Evolutionary conservation across 202 grass and related monocot genomes (phyloP).

Genomic region (Zizania palustris): DNA sequence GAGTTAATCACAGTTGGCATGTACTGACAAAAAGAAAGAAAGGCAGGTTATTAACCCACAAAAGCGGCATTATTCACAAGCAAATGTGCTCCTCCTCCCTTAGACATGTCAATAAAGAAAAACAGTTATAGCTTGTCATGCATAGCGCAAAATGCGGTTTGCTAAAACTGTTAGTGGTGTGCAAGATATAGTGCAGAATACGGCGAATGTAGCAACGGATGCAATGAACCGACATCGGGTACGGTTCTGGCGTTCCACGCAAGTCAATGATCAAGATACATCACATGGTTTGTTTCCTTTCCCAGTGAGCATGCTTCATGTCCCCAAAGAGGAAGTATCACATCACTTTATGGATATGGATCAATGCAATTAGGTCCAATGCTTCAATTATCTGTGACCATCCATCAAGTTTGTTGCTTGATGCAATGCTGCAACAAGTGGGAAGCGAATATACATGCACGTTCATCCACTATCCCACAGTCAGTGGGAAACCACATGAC

Average conservation of each 20-base stretch:
- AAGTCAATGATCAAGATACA: constrained; percentile 40
- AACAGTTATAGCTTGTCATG: not conserved
- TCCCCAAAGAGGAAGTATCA: constrained; percentile 34
- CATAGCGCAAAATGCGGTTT: not conserved
- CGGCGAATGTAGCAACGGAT: constrained; percentile 25
- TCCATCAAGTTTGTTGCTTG: constrained; percentile 25
- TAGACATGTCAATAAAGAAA: not conserved
- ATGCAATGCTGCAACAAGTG: not conserved
- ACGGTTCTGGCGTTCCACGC: constrained; percentile 26
- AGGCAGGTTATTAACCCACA: constrained; percentile 12
- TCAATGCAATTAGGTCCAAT: constrained; percentile 13
- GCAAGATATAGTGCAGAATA: constrained; percentile 34
- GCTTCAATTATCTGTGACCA: not conserved
- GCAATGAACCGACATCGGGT: constrained; percentile 36
- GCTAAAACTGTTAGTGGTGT: not conserved
- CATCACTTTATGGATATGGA: constrained; percentile 47
- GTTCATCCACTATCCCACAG: constrained; percentile 4
- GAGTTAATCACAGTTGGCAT: not conserved
- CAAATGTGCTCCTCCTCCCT: not conserved
- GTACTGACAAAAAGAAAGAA: not conserved
- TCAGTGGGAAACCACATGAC: constrained; percentile 30
- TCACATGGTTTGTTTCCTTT: not conserved
- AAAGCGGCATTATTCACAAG: not conserved
- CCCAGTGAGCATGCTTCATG: constrained; percentile 36
- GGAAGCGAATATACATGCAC: not conserved